These are phyloP conservation scores for Apiotrichum gracile DNA, from an alignment of 1,284 basidiomycete species.

Conservation along the genomic window DNA sequence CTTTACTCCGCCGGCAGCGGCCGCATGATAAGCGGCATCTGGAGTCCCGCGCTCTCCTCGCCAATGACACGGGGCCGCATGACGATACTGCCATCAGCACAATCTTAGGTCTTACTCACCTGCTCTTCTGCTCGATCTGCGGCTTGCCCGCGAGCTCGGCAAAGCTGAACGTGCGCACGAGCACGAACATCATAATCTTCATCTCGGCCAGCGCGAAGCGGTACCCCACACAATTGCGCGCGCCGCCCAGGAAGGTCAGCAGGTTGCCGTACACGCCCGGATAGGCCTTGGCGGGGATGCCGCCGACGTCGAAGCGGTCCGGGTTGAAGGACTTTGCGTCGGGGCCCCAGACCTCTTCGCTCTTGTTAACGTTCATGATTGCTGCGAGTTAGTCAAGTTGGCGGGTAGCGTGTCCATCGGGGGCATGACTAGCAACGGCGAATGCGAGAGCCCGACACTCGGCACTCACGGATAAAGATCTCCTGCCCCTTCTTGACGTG, in stretches of 20 bases:
- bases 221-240: conserved; percentile 65
- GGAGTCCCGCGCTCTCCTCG: conserved; percentile 37
- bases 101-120: not conserved
- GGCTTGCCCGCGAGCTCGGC: conserved; percentile 48
- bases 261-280: conserved; percentile 61
- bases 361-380: conserved; percentile 58
- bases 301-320: conserved; percentile 21
- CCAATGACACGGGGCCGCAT: conserved; percentile 42
- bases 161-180: conserved; percentile 57
- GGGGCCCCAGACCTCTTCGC: conserved; percentile 58
- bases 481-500: conserved; percentile 33
- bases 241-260: conserved; percentile 62
- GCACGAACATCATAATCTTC: conserved; percentile 57
- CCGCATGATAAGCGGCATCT: conserved; percentile 41
- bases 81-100: conserved; percentile 29
- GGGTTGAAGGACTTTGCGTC: conserved; percentile 60
- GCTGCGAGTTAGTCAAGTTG: conserved; percentile 24
- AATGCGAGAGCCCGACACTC: conserved; percentile 24
- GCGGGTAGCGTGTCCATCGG: conserved; percentile 34
- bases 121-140: conserved; percentile 22
- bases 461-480: conserved; percentile 40
- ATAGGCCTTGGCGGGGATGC: conserved; percentile 47
- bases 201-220: conserved; percentile 64
- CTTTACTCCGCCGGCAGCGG: not conserved
- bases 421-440: too few species aligned